Percentiles rank a stretch among this genome's conserved stretches.
Conservation (phyloP, 306 rosid species). For the Sesbania bispinosa region DNA sequence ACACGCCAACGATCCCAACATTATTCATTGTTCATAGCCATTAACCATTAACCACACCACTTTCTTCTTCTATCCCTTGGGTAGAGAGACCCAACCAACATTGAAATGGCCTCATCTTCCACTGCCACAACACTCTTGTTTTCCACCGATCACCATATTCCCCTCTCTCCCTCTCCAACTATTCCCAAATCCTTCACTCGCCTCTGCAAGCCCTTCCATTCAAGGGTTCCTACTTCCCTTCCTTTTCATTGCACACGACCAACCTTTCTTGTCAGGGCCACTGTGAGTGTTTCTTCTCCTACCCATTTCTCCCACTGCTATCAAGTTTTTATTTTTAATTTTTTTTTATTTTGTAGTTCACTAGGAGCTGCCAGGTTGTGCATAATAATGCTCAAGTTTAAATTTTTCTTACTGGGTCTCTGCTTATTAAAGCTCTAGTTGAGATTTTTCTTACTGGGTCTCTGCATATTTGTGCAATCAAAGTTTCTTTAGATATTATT, state of each 20-base stretch:
- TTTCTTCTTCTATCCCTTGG: background rate
- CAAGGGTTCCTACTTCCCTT: conserved; percentile 42
- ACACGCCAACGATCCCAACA: background rate
- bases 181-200: conserved; percentile 63
- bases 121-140: conserved; percentile 60
- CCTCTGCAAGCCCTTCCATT: conserved; percentile 58
- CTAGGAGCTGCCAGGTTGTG: background rate
- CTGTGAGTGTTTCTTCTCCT: conserved; percentile 41
- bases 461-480: background rate
- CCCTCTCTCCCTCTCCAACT: conserved; percentile 38
- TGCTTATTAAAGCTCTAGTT: conserved; percentile 9
- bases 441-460: conserved; percentile 10
- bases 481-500: background rate
- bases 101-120: conserved; percentile 24
- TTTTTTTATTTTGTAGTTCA: background rate
- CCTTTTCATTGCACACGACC: conserved; percentile 40
- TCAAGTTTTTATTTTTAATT: background rate
- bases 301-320: background rate
- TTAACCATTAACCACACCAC: background rate
- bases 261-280: conserved; percentile 64
- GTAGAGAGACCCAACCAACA: background rate
- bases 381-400: background rate
- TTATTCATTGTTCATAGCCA: background rate
- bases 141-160: conserved; percentile 31
- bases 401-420: conserved; percentile 23